Evolutionary conservation across 2,329 filamentous ascomycete genomes (phyloP), one percentile per base, ranked within the genome.

Genomic region (Cladophialophora yegresii): DNA sequence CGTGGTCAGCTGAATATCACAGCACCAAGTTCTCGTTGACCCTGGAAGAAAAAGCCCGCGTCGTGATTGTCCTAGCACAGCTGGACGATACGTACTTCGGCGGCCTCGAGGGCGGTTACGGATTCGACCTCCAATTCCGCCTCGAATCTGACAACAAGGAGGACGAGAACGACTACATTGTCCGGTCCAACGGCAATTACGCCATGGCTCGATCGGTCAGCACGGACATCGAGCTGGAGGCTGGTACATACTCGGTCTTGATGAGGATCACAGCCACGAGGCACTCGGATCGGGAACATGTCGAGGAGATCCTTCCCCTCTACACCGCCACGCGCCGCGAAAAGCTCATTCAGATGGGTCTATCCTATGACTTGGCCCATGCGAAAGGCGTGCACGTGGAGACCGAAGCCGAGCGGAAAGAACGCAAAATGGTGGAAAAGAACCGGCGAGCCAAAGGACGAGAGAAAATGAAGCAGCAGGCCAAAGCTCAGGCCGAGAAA

Each of bases 141-240:
- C 74, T 87, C 0, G 82, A 86, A n/a, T 62, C 58, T 12, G 59
- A 65, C n/a, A 50, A 64, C 70, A 84, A 84, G 65, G 81, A 85
- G 72, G 83, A 82, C n/a, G 83, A 86, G 58, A 79, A 83, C 22
- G 81, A 84, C 50, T 86, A 85, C 67, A 82, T 85, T 51, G 82
- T 85, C 10, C 82, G 83, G 64, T 85, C 82, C 69, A 82, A 83
- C 54, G 81, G 77, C 8, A 82, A 80, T 36, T 83, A 84, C 65
- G 81, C 80, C 75, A 90, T 92, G 84, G 86, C 82, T 23, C 87
- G 91, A 6, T 90, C 89, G 0, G 88, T 92, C 45, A 92, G 89
- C 57, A 87, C 90, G 1, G 91, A 95, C 74, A 81, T 95, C 8
- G 82, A 88, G 40, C 84, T 96, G 28, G 86, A 90, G 22, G 84